Base-by-base conservation (phyloP, 371 early-diverging fungal species). In the Apophysomyces sp. region DNA sequence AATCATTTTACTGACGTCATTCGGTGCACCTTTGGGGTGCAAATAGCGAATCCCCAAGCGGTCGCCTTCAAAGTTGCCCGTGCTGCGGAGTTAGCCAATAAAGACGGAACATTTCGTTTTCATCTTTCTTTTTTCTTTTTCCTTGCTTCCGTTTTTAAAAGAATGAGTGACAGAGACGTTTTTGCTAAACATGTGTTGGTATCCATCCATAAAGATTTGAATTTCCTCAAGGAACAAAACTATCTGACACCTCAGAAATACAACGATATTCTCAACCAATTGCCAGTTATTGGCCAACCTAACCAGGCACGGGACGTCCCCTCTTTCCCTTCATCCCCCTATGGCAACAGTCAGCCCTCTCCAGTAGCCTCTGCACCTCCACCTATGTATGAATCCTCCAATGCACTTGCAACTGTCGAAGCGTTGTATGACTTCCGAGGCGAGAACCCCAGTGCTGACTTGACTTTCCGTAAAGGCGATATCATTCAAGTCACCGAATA, bases 351-450 rank as follows among this genome's bases (percentile, higher is more conserved):
- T 7, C 6, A 18, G 12, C 52, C 59, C 4, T n/a, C 41, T 1
- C 40, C 57, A 1, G 58, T 32, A 6, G 39, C 52, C 32, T 31
- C 56, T 18, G 62, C 54, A 26, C 63, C 66, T 30, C 64, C 71
- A 24, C 67, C 63, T 2, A 36, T 52, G 6, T 65, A 55, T 21
- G 30, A 32, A 3, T 18, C 62, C 15, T 13, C 61, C 24, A 36
- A 34, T 16, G 34, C 56, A 0, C 37, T 69, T 15, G 61, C 61
- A 8, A 64, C 59, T 21, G 71, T 62, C 4, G 69, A 73, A 56
- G 74, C 74, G 8, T 36, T 69, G 24, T 74, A 67, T 59, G 70
- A 67, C 34, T 74, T 58, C 34, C 39, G 53, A 15, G 74, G 70
- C 11, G 49, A 60, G 24, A 67, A 70, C 34, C 61, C 70, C 18